Percentiles rank a stretch among this genome's conserved stretches.
Evolutionary conservation across 2,329 filamentous ascomycete species (phyloP).

Genomic region (Tolypocladium guangdongense): DNA sequence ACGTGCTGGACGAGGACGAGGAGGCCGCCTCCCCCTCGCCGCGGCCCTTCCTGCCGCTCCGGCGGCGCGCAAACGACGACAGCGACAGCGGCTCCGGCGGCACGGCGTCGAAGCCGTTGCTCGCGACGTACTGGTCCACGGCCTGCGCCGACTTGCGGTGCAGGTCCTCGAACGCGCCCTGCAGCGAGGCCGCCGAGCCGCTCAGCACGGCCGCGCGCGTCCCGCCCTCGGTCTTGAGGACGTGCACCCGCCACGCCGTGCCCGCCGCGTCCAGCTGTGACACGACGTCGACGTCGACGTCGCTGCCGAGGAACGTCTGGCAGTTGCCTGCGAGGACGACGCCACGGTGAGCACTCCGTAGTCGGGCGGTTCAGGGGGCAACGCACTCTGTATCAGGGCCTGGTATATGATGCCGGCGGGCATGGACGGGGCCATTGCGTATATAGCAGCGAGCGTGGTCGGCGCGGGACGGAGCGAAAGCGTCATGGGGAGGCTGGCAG

Average conservation of each 20-base stretch:
- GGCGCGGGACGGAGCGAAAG: neutral
- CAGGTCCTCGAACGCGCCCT: constrained; percentile 24
- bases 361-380: no score
- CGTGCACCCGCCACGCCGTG: constrained; percentile 12
- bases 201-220: constrained; percentile 16
- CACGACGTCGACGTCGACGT: constrained; percentile 12
- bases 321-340: constrained; percentile 14
- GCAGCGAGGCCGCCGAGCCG: constrained; percentile 16
- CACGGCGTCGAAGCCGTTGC: constrained; percentile 20
- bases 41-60: neutral
- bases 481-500: neutral
- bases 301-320: constrained; percentile 11
- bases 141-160: constrained; percentile 26
- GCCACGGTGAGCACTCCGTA: neutral
- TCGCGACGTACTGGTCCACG: constrained; percentile 17
- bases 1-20: neutral
- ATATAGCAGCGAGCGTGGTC: neutral
- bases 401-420: constrained; percentile 3
- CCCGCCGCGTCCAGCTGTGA: constrained; percentile 12
- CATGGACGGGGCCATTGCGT: neutral
- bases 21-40: neutral
- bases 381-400: constrained; percentile 5
- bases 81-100: constrained; percentile 1
- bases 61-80: neutral
- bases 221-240: constrained; percentile 14